Percentiles rank a stretch among this genome's conserved stretches.
Evolutionary conservation across 805 yeast species (phyloP).

Genomic region (Saccharomyces paradoxus): DNA sequence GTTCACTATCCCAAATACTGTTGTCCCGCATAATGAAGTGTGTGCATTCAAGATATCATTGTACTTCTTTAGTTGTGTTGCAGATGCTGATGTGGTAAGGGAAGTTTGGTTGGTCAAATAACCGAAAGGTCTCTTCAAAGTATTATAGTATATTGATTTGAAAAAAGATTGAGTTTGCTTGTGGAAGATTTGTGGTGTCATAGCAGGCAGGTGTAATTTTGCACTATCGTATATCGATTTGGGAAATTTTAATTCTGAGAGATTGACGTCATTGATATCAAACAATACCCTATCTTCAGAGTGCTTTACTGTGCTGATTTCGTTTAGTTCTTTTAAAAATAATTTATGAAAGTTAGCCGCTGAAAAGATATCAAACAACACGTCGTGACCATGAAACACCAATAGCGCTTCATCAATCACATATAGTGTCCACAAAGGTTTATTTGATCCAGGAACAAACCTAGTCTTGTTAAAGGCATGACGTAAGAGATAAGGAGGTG

Average conservation of each 20-base stretch:
- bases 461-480: conserved; percentile 21
- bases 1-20: conserved; percentile 22
- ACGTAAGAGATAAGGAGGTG: conserved; percentile 20
- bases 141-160: conserved; percentile 17
- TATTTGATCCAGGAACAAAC: conserved; percentile 14
- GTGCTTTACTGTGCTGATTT: conserved; percentile 1
- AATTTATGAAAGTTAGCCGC: conserved; percentile 25
- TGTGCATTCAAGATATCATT: conserved; percentile 8
- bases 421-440: conserved; percentile 24
- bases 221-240: conserved; percentile 24
- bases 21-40: conserved; percentile 21
- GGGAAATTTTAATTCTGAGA: conserved; percentile 6
- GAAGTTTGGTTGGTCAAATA: conserved; percentile 7
- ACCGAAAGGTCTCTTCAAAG: conserved; percentile 22
- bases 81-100: conserved; percentile 1
- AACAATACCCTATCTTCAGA: background rate
- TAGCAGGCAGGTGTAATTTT: conserved; percentile 20
- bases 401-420: conserved; percentile 22
- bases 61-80: conserved; percentile 3
- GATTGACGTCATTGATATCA: background rate
- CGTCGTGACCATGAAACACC: conserved; percentile 27
- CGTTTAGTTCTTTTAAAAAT: conserved; percentile 15
- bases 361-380: conserved; percentile 25
- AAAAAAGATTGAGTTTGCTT: conserved; percentile 24
- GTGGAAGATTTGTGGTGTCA: conserved; percentile 17